Evolutionary conservation across 2,329 filamentous ascomycete genomes (phyloP), one percentile per base, ranked within the genome.

Genomic region (Volutella citrinella): DNA sequence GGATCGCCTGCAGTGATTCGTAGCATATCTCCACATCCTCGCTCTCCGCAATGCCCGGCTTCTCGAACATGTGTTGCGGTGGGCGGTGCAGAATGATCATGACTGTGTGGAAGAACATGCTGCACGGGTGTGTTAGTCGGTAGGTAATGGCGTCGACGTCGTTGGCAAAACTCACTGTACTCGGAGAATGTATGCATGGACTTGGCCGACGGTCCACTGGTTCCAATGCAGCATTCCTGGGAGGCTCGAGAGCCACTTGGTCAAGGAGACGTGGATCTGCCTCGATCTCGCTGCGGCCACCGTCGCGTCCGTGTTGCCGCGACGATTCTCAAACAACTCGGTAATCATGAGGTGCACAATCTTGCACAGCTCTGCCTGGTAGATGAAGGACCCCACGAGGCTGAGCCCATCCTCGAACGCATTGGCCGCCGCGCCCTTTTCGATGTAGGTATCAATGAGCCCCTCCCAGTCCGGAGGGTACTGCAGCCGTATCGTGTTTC

Each of bases 21-120:
- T 72, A 71, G 51, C 70, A 74, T 10, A 70, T 69, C 34, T 71
- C 62, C 7, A 74, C 62, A 22, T 70, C 68, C 37, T 71, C 66
- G 19, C 61, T 64, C 6, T 57, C 57, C 4, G 59, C 52, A 10
- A 67, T 59, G 3, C 55, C 61, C 3, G 58, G 56, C 21, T 64
- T 63, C 36, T 60, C 55, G 24, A 70, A 62, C 22, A 66, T 54
- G 30, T 69, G 63, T 4, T 59, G 63, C 3, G 69, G 68, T 3
- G 70, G 70, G 1, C 70, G 63, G 39, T 73, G 69, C 4, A 74
- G 61, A 30, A 74, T 70, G 14, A 72, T 72, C 67, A 73, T 70
- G 29, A 64, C 61, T 1, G 69, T 71, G 36, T 73, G 69, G 42
- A 72, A 73, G 12, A 67, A 48, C 61, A 74, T 69, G 42, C 57